Base-by-base conservation (phyloP, 495 filamentous ascomycete species). In the Penicillium fimorum region DNA sequence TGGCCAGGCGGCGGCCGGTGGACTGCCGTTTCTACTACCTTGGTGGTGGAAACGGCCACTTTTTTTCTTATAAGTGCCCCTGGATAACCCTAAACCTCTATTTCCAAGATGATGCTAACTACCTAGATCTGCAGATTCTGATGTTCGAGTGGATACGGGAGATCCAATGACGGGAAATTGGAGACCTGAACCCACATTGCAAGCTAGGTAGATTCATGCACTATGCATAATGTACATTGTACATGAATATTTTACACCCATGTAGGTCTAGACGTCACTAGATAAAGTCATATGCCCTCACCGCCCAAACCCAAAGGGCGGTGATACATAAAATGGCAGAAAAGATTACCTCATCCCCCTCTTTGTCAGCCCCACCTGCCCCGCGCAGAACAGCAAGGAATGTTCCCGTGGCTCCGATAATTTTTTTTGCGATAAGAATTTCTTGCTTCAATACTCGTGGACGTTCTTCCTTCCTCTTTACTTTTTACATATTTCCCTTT, bases 1-100 rank as follows among this genome's bases (percentile, higher is more conserved):
- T 53, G 55, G 38, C 27, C 30, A 50, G 60, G 57, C 52, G 41
- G 50, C 17, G 43, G 55, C 46, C 40, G 51, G 45, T 70, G 68
- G 58, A 71, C 69, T 37, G 70, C 73, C 70, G 69, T 71, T 71
- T 65, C 62, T 65, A 65, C 59, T 58, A 18, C 66, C 49, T 55
- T 32, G 59, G 56, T 47, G 47, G 78, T 76, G 77, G 76, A 66
- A 73, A 68, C 72, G 82, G 83, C 82, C 76, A 65, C 58, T 61
- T 70, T 74, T 76, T 77, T 79, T 35, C 33, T 79, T 84, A 89
- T 89, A 87, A 86, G 86, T 89, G 38, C 51, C 52, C 74, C 71
- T 15, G 30, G 33, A 27, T 4, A 27, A 0, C 12, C 33, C 35
- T 15, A 9, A 38, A 9, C n/a, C 12, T 20, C 13, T 50, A 58